phyloP scores from a whole-genome alignment of 2,329 filamentous ascomycete species.

The Colletotrichum tofieldiae region DNA sequence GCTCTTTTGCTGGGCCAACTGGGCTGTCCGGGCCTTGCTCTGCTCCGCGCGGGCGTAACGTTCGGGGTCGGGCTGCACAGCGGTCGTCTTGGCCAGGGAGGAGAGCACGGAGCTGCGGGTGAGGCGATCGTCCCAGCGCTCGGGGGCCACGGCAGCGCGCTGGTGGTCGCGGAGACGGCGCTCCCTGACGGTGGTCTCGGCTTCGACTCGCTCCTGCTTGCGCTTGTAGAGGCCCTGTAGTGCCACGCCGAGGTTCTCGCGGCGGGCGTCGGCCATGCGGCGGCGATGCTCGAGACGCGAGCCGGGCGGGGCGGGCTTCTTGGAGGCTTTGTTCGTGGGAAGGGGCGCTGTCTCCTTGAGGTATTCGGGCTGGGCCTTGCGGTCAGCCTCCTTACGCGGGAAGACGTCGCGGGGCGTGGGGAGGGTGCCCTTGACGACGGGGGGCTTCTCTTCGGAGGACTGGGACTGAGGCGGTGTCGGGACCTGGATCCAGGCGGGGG shows the following conservation, averaged over 20 bases:
- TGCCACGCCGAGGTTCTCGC: slow-evolving; percentile 80
- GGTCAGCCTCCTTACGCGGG: slow-evolving; percentile 66
- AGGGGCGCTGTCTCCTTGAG: slow-evolving; percentile 71
- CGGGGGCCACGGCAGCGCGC: slow-evolving; percentile 71
- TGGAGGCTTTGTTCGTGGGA: slow-evolving; percentile 60
- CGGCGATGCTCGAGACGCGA: slow-evolving; percentile 74
- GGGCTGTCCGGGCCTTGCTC: slow-evolving; percentile 58
- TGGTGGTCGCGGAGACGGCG: slow-evolving; percentile 60
- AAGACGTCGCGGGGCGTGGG: slow-evolving; percentile 90
- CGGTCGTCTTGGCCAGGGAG: slow-evolving; percentile 64
- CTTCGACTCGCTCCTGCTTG: slow-evolving; percentile 65
- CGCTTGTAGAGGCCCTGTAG: slow-evolving; percentile 79
- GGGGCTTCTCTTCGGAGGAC: slow-evolving; percentile 66
- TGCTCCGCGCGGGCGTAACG: slow-evolving; percentile 69
- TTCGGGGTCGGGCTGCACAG: slow-evolving; percentile 73
- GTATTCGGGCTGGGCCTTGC: slow-evolving; percentile 76
- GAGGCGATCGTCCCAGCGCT: slow-evolving; percentile 82
- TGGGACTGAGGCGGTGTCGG: slow-evolving; percentile 86
- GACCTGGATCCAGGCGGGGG: slow-evolving; percentile 88
- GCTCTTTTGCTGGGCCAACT: slow-evolving; percentile 65
- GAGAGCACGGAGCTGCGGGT: slow-evolving; percentile 78
- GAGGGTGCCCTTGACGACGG: slow-evolving; percentile 80
- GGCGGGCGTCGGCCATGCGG: slow-evolving; percentile 79
- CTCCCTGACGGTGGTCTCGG: slow-evolving; percentile 60
- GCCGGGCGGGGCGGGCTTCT: slow-evolving; percentile 54